Evolutionary conservation across 257 asterid genomes (phyloP).

Genomic region (Leptodermis oblonga): DNA sequence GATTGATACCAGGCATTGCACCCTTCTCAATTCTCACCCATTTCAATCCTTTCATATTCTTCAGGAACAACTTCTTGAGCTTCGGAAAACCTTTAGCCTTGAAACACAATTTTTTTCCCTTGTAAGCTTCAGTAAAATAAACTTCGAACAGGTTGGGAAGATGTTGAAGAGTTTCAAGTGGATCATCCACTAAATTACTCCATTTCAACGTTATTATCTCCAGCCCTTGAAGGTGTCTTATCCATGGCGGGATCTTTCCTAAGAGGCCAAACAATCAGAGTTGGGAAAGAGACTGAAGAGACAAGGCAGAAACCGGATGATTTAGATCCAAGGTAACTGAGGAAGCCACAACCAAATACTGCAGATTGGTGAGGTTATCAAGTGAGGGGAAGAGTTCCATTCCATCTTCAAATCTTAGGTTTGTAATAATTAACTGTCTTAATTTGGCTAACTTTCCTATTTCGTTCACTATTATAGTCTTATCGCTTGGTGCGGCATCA

Average conservation of each 20-base stretch:
- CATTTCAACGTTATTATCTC: not conserved
- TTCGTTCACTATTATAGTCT: not conserved
- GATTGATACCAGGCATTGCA: not conserved
- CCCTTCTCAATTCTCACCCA: conserved; percentile 1
- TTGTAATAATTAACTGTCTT: not conserved
- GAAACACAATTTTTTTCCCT: not conserved
- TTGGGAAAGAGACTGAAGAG: not conserved
- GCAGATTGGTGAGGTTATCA: not conserved
- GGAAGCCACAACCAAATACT: not conserved
- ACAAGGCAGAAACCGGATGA: not conserved
- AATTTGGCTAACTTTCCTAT: not conserved
- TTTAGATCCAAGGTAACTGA: conserved; percentile 1
- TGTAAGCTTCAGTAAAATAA: not conserved
- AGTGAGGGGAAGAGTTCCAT: not conserved
- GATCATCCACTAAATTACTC: not conserved
- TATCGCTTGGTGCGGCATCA: not conserved
- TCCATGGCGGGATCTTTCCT: not conserved
- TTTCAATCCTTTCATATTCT: not conserved
- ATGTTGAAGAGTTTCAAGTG: conserved; percentile 3
- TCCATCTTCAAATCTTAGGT: conserved; percentile 3
- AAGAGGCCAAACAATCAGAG: not conserved
- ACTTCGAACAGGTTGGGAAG: not conserved
- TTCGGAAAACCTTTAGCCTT: not conserved
- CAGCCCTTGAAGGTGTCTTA: not conserved
- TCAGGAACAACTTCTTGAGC: not conserved